These are phyloP conservation scores for Micractinium sp. DNA, from an alignment of 139 green algal species.

Conservation along the genomic window DNA sequence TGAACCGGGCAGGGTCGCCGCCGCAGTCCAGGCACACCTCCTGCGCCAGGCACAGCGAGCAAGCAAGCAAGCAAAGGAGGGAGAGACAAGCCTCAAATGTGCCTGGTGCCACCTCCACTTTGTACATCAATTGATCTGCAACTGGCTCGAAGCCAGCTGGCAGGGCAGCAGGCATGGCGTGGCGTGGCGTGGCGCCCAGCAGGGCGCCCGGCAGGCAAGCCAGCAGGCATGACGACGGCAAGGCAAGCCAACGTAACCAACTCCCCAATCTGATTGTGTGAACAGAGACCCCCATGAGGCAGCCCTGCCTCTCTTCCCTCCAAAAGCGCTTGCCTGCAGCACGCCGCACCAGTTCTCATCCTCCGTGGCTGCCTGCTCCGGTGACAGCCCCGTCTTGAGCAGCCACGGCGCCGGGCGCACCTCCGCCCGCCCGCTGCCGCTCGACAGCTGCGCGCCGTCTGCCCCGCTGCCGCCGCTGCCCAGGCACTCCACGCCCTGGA, in stretches of 20 bases:
- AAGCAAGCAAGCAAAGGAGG: not conserved
- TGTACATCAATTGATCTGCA: not conserved
- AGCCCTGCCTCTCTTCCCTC: too few relatives aligned
- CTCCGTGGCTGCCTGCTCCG: constrained; percentile 56
- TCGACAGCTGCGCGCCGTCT: not conserved
- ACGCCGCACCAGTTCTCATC: constrained; percentile 83
- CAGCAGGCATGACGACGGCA: not conserved
- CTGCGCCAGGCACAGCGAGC: not conserved
- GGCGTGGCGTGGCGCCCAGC: not conserved
- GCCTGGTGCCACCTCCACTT: too few relatives aligned
- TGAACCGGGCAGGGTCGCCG: constrained; percentile 57
- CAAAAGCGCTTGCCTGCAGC: constrained; percentile 56
- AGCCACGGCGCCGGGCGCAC: constrained; percentile 48
- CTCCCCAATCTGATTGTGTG: too few relatives aligned
- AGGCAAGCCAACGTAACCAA: not conserved
- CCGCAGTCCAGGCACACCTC: constrained; percentile 68
- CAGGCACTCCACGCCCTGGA: constrained; percentile 51
- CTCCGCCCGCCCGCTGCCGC: constrained; percentile 8
- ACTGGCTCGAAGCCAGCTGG: too few relatives aligned
- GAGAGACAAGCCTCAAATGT: not conserved
- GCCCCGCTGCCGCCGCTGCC: constrained; percentile 14
- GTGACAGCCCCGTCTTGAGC: constrained; percentile 53
- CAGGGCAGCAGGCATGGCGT: not conserved
- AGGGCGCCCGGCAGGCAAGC: not conserved
- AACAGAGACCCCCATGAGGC: too few relatives aligned